Percentiles rank a stretch among this genome's conserved stretches.
These are phyloP conservation scores for Oxytropis ochrocephala DNA, from an alignment of 306 rosid genomes.

Conservation along the genomic window DNA sequence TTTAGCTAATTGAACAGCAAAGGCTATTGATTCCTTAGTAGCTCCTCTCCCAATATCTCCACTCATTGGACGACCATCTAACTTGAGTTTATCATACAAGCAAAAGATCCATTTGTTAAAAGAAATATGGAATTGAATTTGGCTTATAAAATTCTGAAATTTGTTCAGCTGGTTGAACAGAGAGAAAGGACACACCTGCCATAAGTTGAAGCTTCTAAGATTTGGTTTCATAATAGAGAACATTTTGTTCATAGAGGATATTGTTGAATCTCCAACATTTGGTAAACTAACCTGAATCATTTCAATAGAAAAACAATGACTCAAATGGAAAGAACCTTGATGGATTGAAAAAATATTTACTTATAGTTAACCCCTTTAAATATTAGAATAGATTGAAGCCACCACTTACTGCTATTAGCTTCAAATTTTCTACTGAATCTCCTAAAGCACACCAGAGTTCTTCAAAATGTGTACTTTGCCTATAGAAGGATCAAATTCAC, in stretches of 20 bases:
- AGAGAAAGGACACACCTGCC: conserved; percentile 61
- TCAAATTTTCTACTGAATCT: conserved; percentile 50
- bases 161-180: conserved; percentile 1
- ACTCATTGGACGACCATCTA: conserved; percentile 97
- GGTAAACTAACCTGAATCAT: conserved; percentile 79
- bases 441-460: conserved; percentile 75
- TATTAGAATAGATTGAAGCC: neutral
- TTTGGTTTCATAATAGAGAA: conserved; percentile 63
- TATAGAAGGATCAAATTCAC: conserved; percentile 20
- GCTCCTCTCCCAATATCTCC: conserved; percentile 95
- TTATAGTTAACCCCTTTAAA: neutral
- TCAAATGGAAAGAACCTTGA: neutral
- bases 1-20: conserved; percentile 58
- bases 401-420: conserved; percentile 61
- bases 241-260: conserved; percentile 62
- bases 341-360: neutral
- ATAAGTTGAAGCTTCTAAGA: conserved; percentile 59
- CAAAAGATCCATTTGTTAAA: conserved; percentile 19
- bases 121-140: conserved; percentile 2
- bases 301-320: neutral
- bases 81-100: conserved; percentile 38
- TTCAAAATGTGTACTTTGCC: conserved; percentile 50
- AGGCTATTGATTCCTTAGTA: conserved; percentile 75
- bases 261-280: conserved; percentile 55
- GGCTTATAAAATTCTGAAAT: conserved; percentile 8